Base-by-base conservation (phyloP, 345 rosid genomes). In the Pistacia vera region DNA sequence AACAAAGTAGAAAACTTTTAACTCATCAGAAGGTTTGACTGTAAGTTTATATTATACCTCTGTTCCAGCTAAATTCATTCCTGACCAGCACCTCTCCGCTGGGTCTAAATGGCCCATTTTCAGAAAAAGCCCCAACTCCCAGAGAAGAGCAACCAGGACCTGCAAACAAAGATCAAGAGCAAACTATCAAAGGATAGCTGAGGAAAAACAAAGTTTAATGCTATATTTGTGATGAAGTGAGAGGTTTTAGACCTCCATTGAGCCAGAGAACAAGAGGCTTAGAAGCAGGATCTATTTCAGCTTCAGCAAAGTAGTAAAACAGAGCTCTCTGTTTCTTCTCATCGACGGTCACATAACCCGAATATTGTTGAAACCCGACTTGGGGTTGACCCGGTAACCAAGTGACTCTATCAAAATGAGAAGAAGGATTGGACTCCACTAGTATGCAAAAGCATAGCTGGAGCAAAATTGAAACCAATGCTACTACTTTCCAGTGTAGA, bases 121-220 rank as follows among this genome's bases (percentile, higher is more conserved):
- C 99, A 56, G 97, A 91, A 76, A 96, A 96, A 73, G 98, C 99
- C 58, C 99, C 99, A 69, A 93, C 97, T 65, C 99, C 99, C 64
- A 96, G 74, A 60, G 99, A 96, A 73, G 99, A 96, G 69, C 99
- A 96, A 17, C 99, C 99, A n/a, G 99, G 99, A 70, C 95, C 95
- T 91, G 82, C 65, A 80, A 69, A 33, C 13, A 20, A 68, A 44
- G 4, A 65, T 54, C 64, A 66, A 18, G 49, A 55, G 63, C 16
- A 70, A 61, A 18, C 10, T 18, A 48, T 63, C 63, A 58, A 54
- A 52, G 10, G 41, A 38, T 57, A 5, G 7, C 10, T 36, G 13
- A 11, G 20, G 51, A 11, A 38, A 54, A 61, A 30, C 33, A 41
- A 44, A 41, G 11, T 0, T 59, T 11, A 12, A 17, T 3, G 1